Conservation (phyloP, 2,329 filamentous ascomycete genomes). For the Chlorencoelia australis region DNA sequence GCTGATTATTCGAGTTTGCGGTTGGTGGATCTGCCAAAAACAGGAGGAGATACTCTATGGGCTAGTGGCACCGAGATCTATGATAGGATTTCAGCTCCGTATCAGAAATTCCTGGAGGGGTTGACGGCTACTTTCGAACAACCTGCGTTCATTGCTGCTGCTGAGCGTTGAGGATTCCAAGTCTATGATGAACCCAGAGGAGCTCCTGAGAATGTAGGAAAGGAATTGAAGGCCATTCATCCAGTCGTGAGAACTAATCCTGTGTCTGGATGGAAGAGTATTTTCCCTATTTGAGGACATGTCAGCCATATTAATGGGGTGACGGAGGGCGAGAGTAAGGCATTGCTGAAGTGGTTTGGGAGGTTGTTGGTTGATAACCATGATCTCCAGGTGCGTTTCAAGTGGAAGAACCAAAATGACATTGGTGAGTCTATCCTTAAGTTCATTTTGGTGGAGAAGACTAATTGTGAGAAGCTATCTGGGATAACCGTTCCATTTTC, state of each 20-base stretch:
- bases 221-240: slow-evolving; percentile 38
- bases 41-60: slow-evolving; percentile 52
- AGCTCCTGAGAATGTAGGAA: slow-evolving; percentile 40
- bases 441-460: background rate
- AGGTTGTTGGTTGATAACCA: slow-evolving; percentile 43
- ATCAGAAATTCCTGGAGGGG: slow-evolving; percentile 47
- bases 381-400: slow-evolving; percentile 40
- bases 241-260: slow-evolving; percentile 48
- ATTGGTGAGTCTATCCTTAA: slow-evolving; percentile 8
- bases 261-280: slow-evolving; percentile 46
- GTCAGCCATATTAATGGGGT: slow-evolving; percentile 42
- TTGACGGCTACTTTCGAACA: slow-evolving; percentile 45
- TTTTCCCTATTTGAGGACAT: slow-evolving; percentile 43
- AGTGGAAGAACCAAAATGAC: slow-evolving; percentile 29
- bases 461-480: slow-evolving; percentile 36
- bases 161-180: slow-evolving; percentile 34
- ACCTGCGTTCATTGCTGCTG: slow-evolving; percentile 40
- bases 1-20: slow-evolving; percentile 53
- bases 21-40: slow-evolving; percentile 43
- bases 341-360: slow-evolving; percentile 42
- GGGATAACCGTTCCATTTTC: slow-evolving; percentile 46
- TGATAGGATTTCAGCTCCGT: slow-evolving; percentile 47
- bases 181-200: slow-evolving; percentile 37
- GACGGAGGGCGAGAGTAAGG: slow-evolving; percentile 36
- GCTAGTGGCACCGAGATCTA: slow-evolving; percentile 59